Evolutionary conservation across 2,329 filamentous ascomycete species (phyloP).

Genomic region (Penicillium digitatum): DNA sequence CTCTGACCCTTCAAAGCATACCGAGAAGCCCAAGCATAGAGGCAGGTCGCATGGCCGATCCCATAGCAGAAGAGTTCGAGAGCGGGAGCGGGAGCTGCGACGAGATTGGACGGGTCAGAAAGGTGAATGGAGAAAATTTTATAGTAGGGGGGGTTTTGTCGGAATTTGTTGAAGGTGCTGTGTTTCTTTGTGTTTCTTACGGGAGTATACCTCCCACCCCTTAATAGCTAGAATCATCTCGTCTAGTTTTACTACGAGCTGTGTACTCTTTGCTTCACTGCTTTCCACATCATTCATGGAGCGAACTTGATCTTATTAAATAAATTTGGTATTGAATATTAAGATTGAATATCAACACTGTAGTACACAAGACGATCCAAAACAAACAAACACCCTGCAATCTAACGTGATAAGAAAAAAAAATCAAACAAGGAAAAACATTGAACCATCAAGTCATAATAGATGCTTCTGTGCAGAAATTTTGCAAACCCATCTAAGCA

Average conservation of each 20-base stretch:
- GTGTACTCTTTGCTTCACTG: neutral
- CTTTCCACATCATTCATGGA: neutral
- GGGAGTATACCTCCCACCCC: too few species aligned
- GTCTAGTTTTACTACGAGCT: neutral
- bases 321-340: neutral
- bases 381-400: slow-evolving; percentile 13
- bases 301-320: neutral
- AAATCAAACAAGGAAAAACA: slow-evolving; percentile 2
- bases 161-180: neutral
- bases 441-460: slow-evolving; percentile 20
- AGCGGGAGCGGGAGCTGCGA: slow-evolving; percentile 3
- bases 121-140: slow-evolving; percentile 1
- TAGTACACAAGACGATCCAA: neutral
- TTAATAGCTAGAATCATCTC: neutral
- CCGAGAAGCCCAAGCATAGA: neutral
- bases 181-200: too few species aligned
- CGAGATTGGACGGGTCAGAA: slow-evolving; percentile 1
- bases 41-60: neutral
- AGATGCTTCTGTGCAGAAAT: neutral
- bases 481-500: slow-evolving; percentile 6
- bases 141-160: neutral
- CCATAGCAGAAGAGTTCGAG: slow-evolving; percentile 1
- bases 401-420: slow-evolving; percentile 6
- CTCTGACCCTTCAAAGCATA: neutral
- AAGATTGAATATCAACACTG: neutral